A percentile compares a stretch with the other conserved stretches of the same genome.
Conservation (phyloP, 306 rosid genomes). For the Glycine soja region DNA sequence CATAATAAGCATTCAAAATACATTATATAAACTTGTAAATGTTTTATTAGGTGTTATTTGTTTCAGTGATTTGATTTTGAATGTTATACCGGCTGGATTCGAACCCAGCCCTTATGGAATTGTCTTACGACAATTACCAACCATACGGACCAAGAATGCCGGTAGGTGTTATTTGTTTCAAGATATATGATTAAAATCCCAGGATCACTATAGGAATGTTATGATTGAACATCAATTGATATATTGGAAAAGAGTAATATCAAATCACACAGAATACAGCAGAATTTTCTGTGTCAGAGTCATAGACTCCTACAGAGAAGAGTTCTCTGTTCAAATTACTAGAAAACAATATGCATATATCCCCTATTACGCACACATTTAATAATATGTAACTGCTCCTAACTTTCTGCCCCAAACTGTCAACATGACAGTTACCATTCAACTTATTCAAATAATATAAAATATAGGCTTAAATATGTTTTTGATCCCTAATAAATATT, state of each 20-base stretch:
- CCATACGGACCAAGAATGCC: too few relatives aligned
- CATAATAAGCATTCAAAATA: constrained; percentile 36
- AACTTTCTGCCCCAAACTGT: not conserved
- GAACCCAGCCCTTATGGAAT: too few relatives aligned
- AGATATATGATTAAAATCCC: not conserved
- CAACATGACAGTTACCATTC: not conserved
- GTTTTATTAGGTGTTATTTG: not conserved
- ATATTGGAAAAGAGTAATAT: not conserved
- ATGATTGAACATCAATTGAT: not conserved
- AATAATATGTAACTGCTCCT: not conserved
- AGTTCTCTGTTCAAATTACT: not conserved
- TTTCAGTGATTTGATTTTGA: not conserved
- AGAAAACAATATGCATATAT: not conserved
- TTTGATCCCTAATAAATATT: too few relatives aligned
- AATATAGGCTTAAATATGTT: too few relatives aligned
- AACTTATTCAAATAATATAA: not conserved
- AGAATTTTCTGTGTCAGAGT: not conserved
- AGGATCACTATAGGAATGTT: not conserved
- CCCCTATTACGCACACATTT: not conserved
- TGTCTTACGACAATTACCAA: too few relatives aligned
- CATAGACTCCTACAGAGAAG: not conserved
- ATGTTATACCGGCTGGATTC: too few relatives aligned
- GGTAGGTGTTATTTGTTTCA: not conserved
- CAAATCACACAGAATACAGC: not conserved
- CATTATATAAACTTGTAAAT: not conserved